Base-by-base conservation (phyloP, 148 eudicot species). In the Rhododendron williamsianum region DNA sequence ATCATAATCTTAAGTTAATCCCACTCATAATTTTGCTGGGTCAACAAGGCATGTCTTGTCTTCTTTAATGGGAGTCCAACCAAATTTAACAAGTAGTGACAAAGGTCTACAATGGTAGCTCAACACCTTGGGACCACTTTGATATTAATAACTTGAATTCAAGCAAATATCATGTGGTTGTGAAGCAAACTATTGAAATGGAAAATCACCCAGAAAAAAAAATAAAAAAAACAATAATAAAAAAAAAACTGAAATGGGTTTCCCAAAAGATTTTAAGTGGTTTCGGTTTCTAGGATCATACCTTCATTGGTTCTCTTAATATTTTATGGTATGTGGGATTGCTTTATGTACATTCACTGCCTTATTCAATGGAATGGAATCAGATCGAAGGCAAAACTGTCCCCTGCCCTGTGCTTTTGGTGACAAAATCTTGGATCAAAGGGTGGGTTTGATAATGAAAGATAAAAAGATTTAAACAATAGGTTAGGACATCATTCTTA, bases 351-450 rank as follows among this genome's bases (percentile, higher is more conserved):
- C 30, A 16, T 72, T 13, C 43, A 5, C 41, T 30, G 1, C 21
- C 23, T 18, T 74, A 74, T 74, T 13, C 4, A 38, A 48, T 73
- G 72, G 78, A 76, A 69, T 69, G 45, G 78, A 78, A 87, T 78
- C 79, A 78, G 49, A n/a, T n/a, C n/a, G n/a, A 80, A 67, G 83
- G 76, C 88, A 78, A 78, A 27, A 83, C 27, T 67, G 86, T 87
- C 88, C 65, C 83, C 52, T 83, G 85, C 76, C 83, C 71, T 65
- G 76, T 78, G 85, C 83, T 78, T 78, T 78, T 76, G 88, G 78
- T 83, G 83, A 71, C 88, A 83, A 83, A 87, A 71, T 87, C 85
- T 77, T 82, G 78, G 52, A 76, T 86, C 84, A 7, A 49, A 48
- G 77, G 82, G 82, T 63, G 46, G 51, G 73, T 67, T 67, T 82